Conservation (phyloP, 164 flowering plant species). For the Umbilicus rupestris region DNA sequence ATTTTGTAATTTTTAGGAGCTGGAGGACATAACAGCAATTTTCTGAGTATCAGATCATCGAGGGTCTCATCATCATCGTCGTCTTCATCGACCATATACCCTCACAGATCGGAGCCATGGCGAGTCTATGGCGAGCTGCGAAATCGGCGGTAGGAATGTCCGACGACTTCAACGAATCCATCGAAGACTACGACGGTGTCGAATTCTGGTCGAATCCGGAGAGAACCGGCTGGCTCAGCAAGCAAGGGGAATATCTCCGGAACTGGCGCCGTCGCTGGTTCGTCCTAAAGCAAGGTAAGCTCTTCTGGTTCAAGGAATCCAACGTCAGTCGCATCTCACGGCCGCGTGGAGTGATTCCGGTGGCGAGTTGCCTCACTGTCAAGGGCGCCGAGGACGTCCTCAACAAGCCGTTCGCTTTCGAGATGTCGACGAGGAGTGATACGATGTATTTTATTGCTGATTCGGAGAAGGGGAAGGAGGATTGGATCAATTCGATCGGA, state of each 20-base stretch:
- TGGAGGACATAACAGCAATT: too few species aligned
- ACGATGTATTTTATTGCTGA: slow-evolving; percentile 91
- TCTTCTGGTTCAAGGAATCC: slow-evolving; percentile 89
- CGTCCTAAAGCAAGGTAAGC: slow-evolving; percentile 79
- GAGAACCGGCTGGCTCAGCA: slow-evolving; percentile 76
- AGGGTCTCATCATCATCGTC: neutral
- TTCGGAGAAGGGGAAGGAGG: slow-evolving; percentile 85
- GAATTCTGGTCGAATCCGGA: slow-evolving; percentile 80
- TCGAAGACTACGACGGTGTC: slow-evolving; percentile 41
- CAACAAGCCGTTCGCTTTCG: slow-evolving; percentile 67
- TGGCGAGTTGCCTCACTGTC: slow-evolving; percentile 61
- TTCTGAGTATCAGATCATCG: neutral
- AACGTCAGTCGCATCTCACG: slow-evolving; percentile 38
- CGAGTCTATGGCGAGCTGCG: slow-evolving; percentile 58
- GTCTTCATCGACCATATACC: neutral
- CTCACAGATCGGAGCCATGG: slow-evolving; percentile 24
- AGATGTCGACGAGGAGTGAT: slow-evolving; percentile 47
- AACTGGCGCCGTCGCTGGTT: slow-evolving; percentile 97
- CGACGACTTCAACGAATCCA: slow-evolving; percentile 13
- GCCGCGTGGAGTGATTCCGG: slow-evolving; percentile 80
- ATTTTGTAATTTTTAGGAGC: neutral
- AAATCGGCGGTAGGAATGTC: slow-evolving; percentile 41
- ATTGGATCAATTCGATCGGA: slow-evolving; percentile 93
- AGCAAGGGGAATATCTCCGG: slow-evolving; percentile 88
- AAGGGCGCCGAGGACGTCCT: slow-evolving; percentile 86